Evolutionary conservation across 441 rosid genomes (phyloP), one percentile per base, ranked within the genome.

Genomic region (Manihot esculenta): DNA sequence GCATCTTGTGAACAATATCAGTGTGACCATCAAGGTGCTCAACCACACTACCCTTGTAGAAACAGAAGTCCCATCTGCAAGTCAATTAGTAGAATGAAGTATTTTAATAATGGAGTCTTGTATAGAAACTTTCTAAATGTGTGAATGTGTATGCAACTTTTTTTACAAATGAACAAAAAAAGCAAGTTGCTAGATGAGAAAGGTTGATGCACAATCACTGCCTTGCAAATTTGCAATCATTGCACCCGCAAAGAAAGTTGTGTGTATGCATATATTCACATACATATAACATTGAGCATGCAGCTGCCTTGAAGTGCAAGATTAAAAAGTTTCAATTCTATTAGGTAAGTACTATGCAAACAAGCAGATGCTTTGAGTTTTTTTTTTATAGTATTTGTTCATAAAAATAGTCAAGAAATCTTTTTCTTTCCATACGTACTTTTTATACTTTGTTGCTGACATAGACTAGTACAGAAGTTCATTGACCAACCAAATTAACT

Each of bases 21-120:
- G 95, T 89, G 80, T 93, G 99, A 69, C 99, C 99, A 82, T 95
- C 92, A 54, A 95, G 90, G 77, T 89, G 97, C 76, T 95, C 98
- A 58, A 93, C 86, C 83, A 93, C 91, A 56, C 87, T 84, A 70
- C 98, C 98, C 85, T 87, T 89, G 88, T 86, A 85, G 79, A 95
- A 91, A 77, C 98, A 95, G 84, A 95, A 95, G 79, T 92, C 98
- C 98, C 99, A 95, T 84, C 99, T 95, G 90, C 81, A 78, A 78
- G 68, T 41, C 62, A 65, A 71, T 78, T 68, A 64, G 30, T 42
- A 55, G 74, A 65, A 42, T 81, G 23, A 56, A 68, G 35, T 26
- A 11, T 3, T 56, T 56, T 5, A 56, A 24, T 5, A 12, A 51
- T 51, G 24, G 20, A 24, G 23, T 14, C 23, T 24, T 12, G 10